Evolutionary conservation across 306 rosid genomes (phyloP).

Genomic region (Quercus agrifolia): DNA sequence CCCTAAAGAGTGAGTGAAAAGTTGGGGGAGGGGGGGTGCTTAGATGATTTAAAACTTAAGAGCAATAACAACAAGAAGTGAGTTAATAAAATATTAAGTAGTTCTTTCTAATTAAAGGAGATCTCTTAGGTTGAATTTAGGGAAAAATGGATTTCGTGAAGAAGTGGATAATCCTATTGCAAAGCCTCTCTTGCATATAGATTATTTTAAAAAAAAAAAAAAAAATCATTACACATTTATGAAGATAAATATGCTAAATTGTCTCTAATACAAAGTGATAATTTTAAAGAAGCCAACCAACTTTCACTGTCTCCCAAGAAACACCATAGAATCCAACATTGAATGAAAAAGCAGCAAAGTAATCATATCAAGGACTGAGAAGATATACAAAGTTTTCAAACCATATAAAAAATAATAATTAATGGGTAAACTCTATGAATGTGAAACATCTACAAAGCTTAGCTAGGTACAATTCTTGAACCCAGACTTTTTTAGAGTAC

Average conservation of each 20-base stretch:
- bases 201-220: background rate
- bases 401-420: background rate
- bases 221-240: background rate
- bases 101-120: too few species aligned
- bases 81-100: too few species aligned
- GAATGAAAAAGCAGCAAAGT: background rate
- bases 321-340: background rate
- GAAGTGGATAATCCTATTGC: too few species aligned
- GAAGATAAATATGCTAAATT: background rate
- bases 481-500: slow-evolving; percentile 1
- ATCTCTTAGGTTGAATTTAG: too few species aligned
- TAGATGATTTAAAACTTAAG: too few species aligned
- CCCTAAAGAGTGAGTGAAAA: too few species aligned
- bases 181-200: background rate
- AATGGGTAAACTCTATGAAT: slow-evolving; percentile 1
- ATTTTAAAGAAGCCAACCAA: background rate
- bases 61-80: too few species aligned
- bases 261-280: background rate
- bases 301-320: background rate
- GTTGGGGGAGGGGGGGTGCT: too few species aligned
- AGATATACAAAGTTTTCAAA: background rate
- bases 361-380: background rate
- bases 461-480: slow-evolving; percentile 38
- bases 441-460: slow-evolving; percentile 20
- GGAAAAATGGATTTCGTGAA: too few species aligned